Evolutionary conservation across 331 rosid genomes (phyloP).

Genomic region (Acacia concinna): DNA sequence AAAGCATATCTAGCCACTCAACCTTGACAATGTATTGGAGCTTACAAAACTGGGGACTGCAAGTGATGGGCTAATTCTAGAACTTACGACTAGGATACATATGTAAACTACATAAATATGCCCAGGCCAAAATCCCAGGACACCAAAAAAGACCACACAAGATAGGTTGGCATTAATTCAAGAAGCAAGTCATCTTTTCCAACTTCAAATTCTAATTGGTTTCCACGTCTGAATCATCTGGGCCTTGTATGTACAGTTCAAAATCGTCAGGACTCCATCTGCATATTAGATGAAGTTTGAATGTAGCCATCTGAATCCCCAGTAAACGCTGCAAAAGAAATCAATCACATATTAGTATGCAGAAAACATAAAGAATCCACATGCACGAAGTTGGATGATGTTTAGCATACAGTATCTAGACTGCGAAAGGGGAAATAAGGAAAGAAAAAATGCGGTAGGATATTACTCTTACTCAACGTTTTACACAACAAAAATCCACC

Average conservation of each 20-base stretch:
- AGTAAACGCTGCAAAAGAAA: slow-evolving; percentile 64
- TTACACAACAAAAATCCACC: not conserved
- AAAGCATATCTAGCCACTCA: not conserved
- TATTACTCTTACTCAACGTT: not conserved
- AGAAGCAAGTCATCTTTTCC: not conserved
- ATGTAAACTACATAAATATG: slow-evolving; percentile 11
- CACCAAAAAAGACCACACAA: not conserved
- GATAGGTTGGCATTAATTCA: not conserved
- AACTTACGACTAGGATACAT: not conserved
- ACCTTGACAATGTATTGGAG: not conserved
- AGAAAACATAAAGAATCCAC: not conserved
- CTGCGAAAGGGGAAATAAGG: not conserved
- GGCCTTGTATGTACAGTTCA: slow-evolving; percentile 64
- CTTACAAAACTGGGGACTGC: not conserved
- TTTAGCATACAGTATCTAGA: not conserved
- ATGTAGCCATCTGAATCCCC: slow-evolving; percentile 80
- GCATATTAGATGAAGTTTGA: slow-evolving; percentile 70
- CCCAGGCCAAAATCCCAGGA: not conserved
- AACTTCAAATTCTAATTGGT: slow-evolving; percentile 39
- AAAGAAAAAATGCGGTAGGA: not conserved
- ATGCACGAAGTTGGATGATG: not conserved
- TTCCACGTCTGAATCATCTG: slow-evolving; percentile 78
- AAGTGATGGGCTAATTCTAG: not conserved
- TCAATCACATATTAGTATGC: not conserved
- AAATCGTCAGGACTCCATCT: slow-evolving; percentile 81